Base-by-base conservation (phyloP, 805 yeast species). In the Wickerhamiella shivajii region DNA sequence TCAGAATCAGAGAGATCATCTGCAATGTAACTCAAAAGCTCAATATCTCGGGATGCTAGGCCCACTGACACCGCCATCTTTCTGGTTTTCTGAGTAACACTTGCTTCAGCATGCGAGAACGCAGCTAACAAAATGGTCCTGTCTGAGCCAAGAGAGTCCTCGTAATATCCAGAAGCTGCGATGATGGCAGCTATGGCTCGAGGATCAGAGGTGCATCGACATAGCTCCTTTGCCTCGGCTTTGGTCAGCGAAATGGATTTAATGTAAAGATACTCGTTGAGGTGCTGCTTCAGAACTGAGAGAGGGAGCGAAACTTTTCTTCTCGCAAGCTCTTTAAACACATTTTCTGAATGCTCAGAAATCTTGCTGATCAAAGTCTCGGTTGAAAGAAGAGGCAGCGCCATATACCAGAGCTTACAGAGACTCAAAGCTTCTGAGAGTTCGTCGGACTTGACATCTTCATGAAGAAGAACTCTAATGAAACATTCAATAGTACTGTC, bases 401-500 rank as follows among this genome's bases (percentile, higher is more conserved):
- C 49, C 8, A 30, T 26, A 10, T 10, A 14, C 51, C 51, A 47
- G n/a, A 29, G 12, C 6, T n/a, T 16, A 6, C 33, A 21, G 3
- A 19, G 11, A n/a, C 37, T 40, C 10, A 46, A 18, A 11, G 20
- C 33, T 2, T 9, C 12, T 1, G 26, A 13, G 4, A 46, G 37
- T 10, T 31, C 43, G 2, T 20, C 29, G 14, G 36, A 20, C 5
- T 30, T 12, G 2, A 32, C 11, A 10, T 25, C 24, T 5, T 24
- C n/a, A 3, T 18, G 29, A 3, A 25, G 16, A 2, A 30, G 18
- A 2, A 23, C 30, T 2, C 7, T 12, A n/a, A 43, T n/a, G 20
- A 38, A 41, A 2, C 24, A 31, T 6, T 11, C 7, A 27, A 29
- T 36, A 9, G 39, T 44, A 1, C 44, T 31, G 3, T 33, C 29